phyloP scores from a whole-genome alignment of 805 yeast genomes.

The Lipomyces spencermartinsiae region DNA sequence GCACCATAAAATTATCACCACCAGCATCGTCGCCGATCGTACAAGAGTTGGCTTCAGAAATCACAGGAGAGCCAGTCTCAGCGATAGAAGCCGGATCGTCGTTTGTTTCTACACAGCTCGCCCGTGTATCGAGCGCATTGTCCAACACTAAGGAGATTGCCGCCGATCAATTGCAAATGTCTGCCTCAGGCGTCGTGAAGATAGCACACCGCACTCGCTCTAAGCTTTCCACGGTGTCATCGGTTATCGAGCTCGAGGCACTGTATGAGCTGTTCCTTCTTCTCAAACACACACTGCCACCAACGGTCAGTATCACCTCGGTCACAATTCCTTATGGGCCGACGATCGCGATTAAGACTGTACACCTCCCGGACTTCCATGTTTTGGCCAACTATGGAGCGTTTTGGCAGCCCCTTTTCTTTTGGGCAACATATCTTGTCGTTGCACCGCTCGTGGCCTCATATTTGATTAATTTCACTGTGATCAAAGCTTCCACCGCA shows the following conservation, averaged over 20 bases:
- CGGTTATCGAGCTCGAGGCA: constrained; percentile 13
- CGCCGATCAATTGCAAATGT: neutral
- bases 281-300: constrained; percentile 17
- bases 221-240: constrained; percentile 22
- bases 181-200: constrained; percentile 8
- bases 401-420: constrained; percentile 43
- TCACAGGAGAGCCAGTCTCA: neutral
- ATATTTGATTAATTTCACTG: constrained; percentile 47
- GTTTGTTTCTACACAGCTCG: neutral
- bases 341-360: neutral
- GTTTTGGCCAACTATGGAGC: constrained; percentile 21
- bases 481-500: constrained; percentile 24
- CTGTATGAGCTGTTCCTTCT: constrained; percentile 20
- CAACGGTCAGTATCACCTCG: constrained; percentile 3
- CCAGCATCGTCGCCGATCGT: constrained; percentile 1
- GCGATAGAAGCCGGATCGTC: constrained; percentile 3
- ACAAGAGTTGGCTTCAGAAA: neutral
- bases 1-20: constrained; percentile 6
- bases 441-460: constrained; percentile 44
- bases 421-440: constrained; percentile 41
- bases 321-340: constrained; percentile 15
- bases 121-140: neutral
- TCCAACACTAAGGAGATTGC: neutral
- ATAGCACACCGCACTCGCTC: constrained; percentile 18
- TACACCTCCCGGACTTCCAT: constrained; percentile 32